Evolutionary conservation across 352 stramenopile genomes (phyloP), one percentile per base, ranked within the genome.

Genomic region (Pythium volutum): DNA sequence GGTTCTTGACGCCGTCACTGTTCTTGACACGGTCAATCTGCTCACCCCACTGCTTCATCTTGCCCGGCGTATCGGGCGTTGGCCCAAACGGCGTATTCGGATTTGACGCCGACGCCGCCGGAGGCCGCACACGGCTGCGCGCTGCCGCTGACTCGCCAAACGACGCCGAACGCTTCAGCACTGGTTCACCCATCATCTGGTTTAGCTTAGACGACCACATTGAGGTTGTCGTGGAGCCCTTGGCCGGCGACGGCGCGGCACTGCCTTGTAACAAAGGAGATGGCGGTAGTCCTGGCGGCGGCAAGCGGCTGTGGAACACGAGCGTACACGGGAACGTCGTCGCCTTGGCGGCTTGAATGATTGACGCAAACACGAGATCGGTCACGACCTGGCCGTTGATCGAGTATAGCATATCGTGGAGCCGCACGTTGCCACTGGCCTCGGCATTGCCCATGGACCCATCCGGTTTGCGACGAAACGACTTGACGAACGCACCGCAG

Each of bases 1-100:
- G 47, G 54, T 77, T 93, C 73, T 91, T 89, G 48, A 93, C 71
- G 15, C 77, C 77, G 15, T 92, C 83, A 1, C 76, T 79, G 48
- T 85, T 80, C 39, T 82, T 75, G 31, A 89, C 78, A 42, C 87
- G 87, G 15, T 86, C 79, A 25, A 89, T 74, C 0, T 71, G 68
- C 26, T 81, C 66, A 14, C 70, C 64, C 70, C 69, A 81, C 27
- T 69, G 63, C 38, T 66, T 70, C 9, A 46, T 76, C 48, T 88
- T 88, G 14, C 61, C 55, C 0, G 62, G 39, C 1, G 67, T 66
- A 5, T 63, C 66, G 31, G 5, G 43, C 0, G 70, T 60, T 43
- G 64, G 59, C 34, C 47, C 64, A 4, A 65, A 33, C 15, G 56
- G 55, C 11, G 55, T 59, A 6, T 41, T 55, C 4, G 55, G 48